A percentile compares a stretch with the other conserved stretches of the same genome.
Conservation (phyloP, 345 rosid genomes). For the Toxicodendron radicans region DNA sequence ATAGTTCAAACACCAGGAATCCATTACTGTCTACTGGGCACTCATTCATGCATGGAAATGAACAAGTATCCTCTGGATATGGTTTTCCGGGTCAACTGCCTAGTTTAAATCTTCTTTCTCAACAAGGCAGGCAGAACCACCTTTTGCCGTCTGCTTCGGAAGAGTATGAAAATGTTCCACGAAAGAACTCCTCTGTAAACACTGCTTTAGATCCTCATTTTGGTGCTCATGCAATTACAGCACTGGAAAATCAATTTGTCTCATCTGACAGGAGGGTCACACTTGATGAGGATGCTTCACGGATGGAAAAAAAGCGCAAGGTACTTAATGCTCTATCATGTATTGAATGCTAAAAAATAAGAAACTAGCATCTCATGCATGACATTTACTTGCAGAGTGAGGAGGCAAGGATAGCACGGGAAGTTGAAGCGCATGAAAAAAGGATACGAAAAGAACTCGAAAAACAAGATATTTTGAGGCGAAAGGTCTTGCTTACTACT, state of each 20-base stretch:
- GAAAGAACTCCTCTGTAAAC: conserved; percentile 40
- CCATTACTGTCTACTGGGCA: conserved; percentile 36
- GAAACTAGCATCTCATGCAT: conserved; percentile 7
- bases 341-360: background rate
- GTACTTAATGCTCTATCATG: conserved; percentile 29
- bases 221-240: conserved; percentile 39
- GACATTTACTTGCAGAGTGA: conserved; percentile 52
- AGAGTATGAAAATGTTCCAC: conserved; percentile 49
- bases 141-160: conserved; percentile 40
- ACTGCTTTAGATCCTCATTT: conserved; percentile 36
- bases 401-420: conserved; percentile 82
- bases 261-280: conserved; percentile 49
- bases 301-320: conserved; percentile 74
- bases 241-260: conserved; percentile 45
- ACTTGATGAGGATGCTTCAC: conserved; percentile 51
- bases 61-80: conserved; percentile 43
- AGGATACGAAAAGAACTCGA: conserved; percentile 85
- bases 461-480: conserved; percentile 74
- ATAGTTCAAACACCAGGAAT: conserved; percentile 39
- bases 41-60: conserved; percentile 35
- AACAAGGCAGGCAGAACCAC: conserved; percentile 54
- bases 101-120: conserved; percentile 66
- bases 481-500: conserved; percentile 55
- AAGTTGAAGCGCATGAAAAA: conserved; percentile 87
- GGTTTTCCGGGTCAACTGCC: conserved; percentile 54